Evolutionary conservation across 23 red algal genomes (phyloP).

Genomic region (Chondrus crispus): DNA sequence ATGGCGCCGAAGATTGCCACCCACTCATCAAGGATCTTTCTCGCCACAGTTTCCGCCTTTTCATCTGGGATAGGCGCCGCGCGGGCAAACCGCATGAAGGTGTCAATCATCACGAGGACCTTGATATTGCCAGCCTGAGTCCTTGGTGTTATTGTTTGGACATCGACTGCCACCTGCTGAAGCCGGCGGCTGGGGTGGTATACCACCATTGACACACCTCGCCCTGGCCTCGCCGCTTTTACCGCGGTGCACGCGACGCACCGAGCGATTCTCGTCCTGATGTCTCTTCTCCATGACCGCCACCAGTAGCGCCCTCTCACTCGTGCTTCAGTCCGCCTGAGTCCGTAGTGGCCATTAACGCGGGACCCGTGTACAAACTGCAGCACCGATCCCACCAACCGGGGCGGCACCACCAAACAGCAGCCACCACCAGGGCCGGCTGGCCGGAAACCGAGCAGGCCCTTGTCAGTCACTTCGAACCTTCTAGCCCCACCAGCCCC

Average conservation of each 20-base stretch:
- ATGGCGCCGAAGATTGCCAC: neutral
- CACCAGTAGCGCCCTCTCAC: neutral
- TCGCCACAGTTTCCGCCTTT: slow-evolving; percentile 5
- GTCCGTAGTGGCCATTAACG: neutral
- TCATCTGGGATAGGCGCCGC: neutral
- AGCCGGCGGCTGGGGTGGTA: neutral
- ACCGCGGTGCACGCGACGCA: neutral
- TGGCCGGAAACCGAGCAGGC: no score
- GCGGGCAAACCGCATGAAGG: neutral
- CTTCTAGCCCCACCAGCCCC: neutral
- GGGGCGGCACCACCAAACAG: neutral
- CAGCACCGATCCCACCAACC: neutral
- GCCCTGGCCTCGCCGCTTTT: neutral
- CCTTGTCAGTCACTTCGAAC: neutral
- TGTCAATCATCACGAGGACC: neutral
- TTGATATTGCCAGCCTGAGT: neutral
- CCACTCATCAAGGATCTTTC: neutral
- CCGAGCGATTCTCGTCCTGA: neutral
- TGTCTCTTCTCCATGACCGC: no score
- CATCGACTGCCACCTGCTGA: neutral
- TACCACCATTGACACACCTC: neutral
- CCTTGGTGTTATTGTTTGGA: neutral
- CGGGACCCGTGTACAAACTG: neutral
- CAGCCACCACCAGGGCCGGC: no score
- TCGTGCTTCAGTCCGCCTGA: neutral